Percentiles rank a stretch among this genome's conserved stretches.
These are phyloP conservation scores for Colletotrichum orchidophilum DNA, from an alignment of 2,329 filamentous ascomycete species.

Conservation along the genomic window DNA sequence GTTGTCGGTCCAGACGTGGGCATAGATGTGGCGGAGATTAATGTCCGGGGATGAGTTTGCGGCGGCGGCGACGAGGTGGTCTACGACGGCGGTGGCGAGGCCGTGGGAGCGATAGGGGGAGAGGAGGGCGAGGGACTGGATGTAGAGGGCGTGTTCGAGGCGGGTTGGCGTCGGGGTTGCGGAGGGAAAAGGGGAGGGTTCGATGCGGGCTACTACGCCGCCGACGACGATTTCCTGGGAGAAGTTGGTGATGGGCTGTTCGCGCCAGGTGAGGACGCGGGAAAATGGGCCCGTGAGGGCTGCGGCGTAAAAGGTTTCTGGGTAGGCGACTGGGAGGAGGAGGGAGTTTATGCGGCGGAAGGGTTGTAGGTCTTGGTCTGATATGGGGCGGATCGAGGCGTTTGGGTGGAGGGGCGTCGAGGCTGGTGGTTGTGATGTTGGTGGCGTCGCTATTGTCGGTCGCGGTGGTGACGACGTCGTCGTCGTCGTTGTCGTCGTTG, in stretches of 20 bases:
- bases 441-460: constrained; percentile 30
- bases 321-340: constrained; percentile 71
- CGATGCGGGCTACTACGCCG: constrained; percentile 70
- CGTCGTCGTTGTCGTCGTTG: constrained; percentile 8
- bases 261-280: constrained; percentile 49
- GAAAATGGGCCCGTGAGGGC: constrained; percentile 63
- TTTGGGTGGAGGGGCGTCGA: constrained; percentile 52
- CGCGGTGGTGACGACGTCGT: constrained; percentile 33
- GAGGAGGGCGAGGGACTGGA: constrained; percentile 71
- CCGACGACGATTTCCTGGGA: constrained; percentile 56
- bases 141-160: constrained; percentile 63
- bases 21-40: constrained; percentile 60
- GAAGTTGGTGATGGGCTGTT: constrained; percentile 38
- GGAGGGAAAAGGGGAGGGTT: constrained; percentile 51
- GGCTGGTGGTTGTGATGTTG: constrained; percentile 39
- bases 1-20: constrained; percentile 76
- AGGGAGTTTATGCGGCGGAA: constrained; percentile 73
- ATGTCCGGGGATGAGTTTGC: constrained; percentile 46
- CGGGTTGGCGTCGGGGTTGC: constrained; percentile 37
- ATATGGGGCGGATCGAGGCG: constrained; percentile 62
- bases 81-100: constrained; percentile 65
- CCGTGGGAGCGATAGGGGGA: constrained; percentile 71
- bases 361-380: constrained; percentile 61
- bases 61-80: constrained; percentile 57
- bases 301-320: constrained; percentile 71